Percentiles rank a stretch among this genome's conserved stretches.
These are phyloP conservation scores for Lasiodiplodia gonubiensis DNA, from an alignment of 2,329 filamentous ascomycete species.

Conservation along the genomic window DNA sequence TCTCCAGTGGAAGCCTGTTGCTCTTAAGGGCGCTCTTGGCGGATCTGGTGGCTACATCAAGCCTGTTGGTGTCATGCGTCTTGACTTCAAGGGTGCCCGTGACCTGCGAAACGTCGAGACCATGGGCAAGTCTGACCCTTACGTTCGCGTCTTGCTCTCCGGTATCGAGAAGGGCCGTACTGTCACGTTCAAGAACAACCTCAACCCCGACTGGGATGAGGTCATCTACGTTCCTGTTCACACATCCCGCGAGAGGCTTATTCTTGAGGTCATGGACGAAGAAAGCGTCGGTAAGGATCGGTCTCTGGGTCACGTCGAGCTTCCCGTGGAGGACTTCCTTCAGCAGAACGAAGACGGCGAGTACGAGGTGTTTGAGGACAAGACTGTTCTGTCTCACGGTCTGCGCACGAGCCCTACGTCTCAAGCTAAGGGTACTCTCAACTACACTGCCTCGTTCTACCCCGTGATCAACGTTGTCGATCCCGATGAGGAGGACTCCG, in stretches of 20 bases:
- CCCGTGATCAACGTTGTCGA: slow-evolving; percentile 87
- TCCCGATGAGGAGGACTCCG: slow-evolving; percentile 74
- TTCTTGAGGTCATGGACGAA: slow-evolving; percentile 94
- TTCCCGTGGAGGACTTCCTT: slow-evolving; percentile 80
- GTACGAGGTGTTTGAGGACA: slow-evolving; percentile 78
- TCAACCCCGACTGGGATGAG: slow-evolving; percentile 95
- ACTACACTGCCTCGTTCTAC: slow-evolving; percentile 87
- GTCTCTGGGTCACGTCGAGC: slow-evolving; percentile 79
- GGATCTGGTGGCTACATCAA: slow-evolving; percentile 89
- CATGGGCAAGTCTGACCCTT: slow-evolving; percentile 96
- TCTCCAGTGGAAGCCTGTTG: slow-evolving; percentile 94
- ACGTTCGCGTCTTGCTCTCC: slow-evolving; percentile 84
- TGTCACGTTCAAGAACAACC: slow-evolving; percentile 93
- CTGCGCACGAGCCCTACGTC: slow-evolving; percentile 77
- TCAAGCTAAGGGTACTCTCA: slow-evolving; percentile 76
- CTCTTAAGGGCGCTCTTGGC: slow-evolving; percentile 75
- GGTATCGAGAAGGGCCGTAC: slow-evolving; percentile 90
- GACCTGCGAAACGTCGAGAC: slow-evolving; percentile 92
- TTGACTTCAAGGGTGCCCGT: slow-evolving; percentile 85
- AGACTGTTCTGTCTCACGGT: slow-evolving; percentile 68
- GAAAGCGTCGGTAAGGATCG: slow-evolving; percentile 92
- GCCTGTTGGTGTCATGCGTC: slow-evolving; percentile 91
- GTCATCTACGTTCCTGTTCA: slow-evolving; percentile 93
- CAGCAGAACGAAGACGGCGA: slow-evolving; percentile 78
- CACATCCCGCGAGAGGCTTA: slow-evolving; percentile 79